Evolutionary conservation across 163 green algal genomes (phyloP), one percentile per base, ranked within the genome.

Genomic region (Chloroidium sp.): DNA sequence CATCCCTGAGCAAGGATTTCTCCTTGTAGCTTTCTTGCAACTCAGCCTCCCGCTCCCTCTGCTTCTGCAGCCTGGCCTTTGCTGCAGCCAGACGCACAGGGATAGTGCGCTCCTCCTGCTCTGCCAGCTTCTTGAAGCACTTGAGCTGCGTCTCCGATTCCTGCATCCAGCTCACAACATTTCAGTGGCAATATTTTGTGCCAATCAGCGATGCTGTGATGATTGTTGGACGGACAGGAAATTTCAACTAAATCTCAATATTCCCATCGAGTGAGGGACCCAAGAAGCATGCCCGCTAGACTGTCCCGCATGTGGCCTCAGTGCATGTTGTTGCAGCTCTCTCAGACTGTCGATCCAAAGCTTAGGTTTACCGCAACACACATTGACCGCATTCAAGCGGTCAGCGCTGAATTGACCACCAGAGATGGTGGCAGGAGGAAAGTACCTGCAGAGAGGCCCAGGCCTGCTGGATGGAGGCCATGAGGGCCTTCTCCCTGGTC

Each of bases 21-120:
- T 76, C 62, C 75, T 82, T 88, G 85, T 88, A 94, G 13, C 82
- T 85, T 78, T 90, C 84, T 87, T 96, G 92, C 84, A 96, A 85
- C 60, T 85, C 77, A n/a, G 58, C 13, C 87, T 96, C 92, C 1
- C 87, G 82, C 60, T 83, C 79, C 13, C 78, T 74, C 85, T 95
- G 89, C 59, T 12, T 3, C n/a, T 64, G n/a, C 1, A 10, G 68
- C 14, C 69, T 10, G 6, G 3, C 69, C 6, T 57, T 13, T 10
- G 14, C 78, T 0, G 78, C 78, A 3, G 67, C 68, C 67, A 72
- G 58, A 58, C 62, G 67, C 67, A 8, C 78, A n/a, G 67, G 67
- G 68, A 78, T 82, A 6, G 84, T 81, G 10, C 81, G 83, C 72
- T 84, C 75, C 89, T 93, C 89, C 64, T 86, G 82, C 82, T 89